Conservation (phyloP, 2,329 filamentous ascomycete genomes). For the Pseudogymnoascus sp. region DNA sequence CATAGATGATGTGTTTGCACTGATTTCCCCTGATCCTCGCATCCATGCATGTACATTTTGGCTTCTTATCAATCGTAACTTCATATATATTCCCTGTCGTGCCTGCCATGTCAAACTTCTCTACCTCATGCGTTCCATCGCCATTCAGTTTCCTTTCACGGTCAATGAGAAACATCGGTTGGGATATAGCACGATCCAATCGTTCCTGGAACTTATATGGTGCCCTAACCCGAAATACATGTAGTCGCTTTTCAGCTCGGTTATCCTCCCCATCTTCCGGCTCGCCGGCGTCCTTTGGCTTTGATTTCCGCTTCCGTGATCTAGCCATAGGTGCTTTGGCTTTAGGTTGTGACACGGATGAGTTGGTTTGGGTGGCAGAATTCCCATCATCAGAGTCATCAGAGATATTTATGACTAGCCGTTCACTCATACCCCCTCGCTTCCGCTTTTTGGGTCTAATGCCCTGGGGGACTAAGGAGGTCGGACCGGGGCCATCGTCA, state of each 20-base stretch:
- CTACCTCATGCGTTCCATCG: slow-evolving; percentile 33
- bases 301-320: not conserved
- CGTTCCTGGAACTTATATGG: slow-evolving; percentile 41
- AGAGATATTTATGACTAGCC: not conserved
- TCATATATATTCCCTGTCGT: slow-evolving; percentile 56
- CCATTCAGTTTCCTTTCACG: slow-evolving; percentile 32
- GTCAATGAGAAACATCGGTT: slow-evolving; percentile 51
- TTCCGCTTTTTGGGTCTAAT: not conserved
- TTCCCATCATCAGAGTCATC: not conserved
- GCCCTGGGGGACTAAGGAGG: not conserved
- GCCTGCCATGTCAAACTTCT: slow-evolving; percentile 51
- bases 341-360: not conserved
- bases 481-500: not conserved
- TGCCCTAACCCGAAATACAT: slow-evolving; percentile 34
- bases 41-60: slow-evolving; percentile 50
- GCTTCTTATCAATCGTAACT: slow-evolving; percentile 45
- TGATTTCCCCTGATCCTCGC: slow-evolving; percentile 43
- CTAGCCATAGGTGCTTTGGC: not conserved
- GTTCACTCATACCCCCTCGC: not conserved
- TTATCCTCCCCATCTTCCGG: not conserved
- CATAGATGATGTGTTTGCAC: slow-evolving; percentile 59
- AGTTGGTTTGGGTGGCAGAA: not conserved
- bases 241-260: slow-evolving; percentile 33
- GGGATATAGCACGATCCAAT: slow-evolving; percentile 41
- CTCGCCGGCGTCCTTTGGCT: not conserved